These are phyloP conservation scores for Litchi chinensis DNA, from an alignment of 345 rosid species.

Conservation along the genomic window DNA sequence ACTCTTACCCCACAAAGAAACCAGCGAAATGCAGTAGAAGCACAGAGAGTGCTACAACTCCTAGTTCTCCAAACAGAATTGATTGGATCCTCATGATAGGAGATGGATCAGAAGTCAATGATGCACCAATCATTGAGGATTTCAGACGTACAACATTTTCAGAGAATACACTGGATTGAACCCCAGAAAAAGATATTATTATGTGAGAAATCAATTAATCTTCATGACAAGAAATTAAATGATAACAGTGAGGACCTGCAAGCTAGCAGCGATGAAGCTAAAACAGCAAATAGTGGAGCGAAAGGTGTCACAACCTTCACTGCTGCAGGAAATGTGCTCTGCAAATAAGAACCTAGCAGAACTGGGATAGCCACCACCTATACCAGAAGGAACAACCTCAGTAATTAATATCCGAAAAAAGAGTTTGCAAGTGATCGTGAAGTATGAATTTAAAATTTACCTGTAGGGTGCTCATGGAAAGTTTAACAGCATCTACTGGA, in stretches of 20 bases:
- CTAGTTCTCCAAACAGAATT: conserved; percentile 52
- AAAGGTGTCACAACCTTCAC: conserved; percentile 56
- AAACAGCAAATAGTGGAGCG: conserved; percentile 61
- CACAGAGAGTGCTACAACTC: conserved; percentile 47
- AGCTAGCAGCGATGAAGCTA: conserved; percentile 60
- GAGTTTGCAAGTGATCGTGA: neutral
- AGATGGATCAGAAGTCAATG: conserved; percentile 41
- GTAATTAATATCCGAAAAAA: neutral
- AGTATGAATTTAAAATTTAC: conserved; percentile 17
- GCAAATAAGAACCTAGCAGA: conserved; percentile 61
- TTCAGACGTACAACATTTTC: conserved; percentile 54
- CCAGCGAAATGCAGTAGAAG: conserved; percentile 58
- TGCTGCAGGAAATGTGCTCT: conserved; percentile 48
- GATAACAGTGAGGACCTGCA: conserved; percentile 48
- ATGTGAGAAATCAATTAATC: conserved; percentile 1
- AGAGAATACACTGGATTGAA: conserved; percentile 53
- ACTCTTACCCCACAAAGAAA: conserved; percentile 61
- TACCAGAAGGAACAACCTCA: conserved; percentile 2
- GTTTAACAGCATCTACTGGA: conserved; percentile 60
- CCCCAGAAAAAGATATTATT: neutral
- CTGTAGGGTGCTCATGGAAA: conserved; percentile 72
- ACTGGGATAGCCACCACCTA: conserved; percentile 68
- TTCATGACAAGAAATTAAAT: neutral
- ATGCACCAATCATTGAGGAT: conserved; percentile 43
- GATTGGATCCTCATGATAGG: conserved; percentile 30